Conservation (phyloP, 345 rosid species). For the Acer saccharum region DNA sequence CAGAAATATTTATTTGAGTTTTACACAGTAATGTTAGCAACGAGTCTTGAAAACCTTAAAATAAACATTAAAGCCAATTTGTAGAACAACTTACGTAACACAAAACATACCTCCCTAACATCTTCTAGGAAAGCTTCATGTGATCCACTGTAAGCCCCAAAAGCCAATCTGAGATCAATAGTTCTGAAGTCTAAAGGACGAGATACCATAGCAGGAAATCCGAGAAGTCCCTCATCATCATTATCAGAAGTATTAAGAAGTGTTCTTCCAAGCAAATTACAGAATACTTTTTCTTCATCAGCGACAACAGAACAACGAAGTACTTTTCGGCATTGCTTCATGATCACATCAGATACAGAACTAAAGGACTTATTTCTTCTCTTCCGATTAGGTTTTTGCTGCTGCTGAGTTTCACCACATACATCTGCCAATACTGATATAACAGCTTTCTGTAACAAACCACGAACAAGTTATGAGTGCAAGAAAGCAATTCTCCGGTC, state of each 20-base stretch:
- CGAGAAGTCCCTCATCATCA: constrained; percentile 38
- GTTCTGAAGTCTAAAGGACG: constrained; percentile 43
- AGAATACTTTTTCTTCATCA: constrained; percentile 39
- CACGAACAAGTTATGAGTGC: constrained; percentile 16
- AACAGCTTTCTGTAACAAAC: constrained; percentile 40
- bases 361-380: constrained; percentile 21
- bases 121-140: constrained; percentile 48
- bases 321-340: constrained; percentile 39
- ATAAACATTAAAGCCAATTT: constrained; percentile 1
- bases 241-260: constrained; percentile 34
- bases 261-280: constrained; percentile 43
- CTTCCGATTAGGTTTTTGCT: constrained; percentile 30
- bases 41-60: background rate
- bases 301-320: constrained; percentile 33
- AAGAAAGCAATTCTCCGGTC: background rate
- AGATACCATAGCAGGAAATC: constrained; percentile 38
- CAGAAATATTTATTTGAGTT: background rate
- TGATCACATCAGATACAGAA: constrained; percentile 34
- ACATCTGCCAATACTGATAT: constrained; percentile 30
- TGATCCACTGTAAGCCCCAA: constrained; percentile 41
- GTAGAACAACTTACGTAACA: background rate
- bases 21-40: background rate
- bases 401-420: constrained; percentile 27
- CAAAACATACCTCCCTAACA: constrained; percentile 39
- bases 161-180: constrained; percentile 35